Conservation (phyloP, 2,329 filamentous ascomycete genomes). For the Aspergillus pseudoviridinutans region DNA sequence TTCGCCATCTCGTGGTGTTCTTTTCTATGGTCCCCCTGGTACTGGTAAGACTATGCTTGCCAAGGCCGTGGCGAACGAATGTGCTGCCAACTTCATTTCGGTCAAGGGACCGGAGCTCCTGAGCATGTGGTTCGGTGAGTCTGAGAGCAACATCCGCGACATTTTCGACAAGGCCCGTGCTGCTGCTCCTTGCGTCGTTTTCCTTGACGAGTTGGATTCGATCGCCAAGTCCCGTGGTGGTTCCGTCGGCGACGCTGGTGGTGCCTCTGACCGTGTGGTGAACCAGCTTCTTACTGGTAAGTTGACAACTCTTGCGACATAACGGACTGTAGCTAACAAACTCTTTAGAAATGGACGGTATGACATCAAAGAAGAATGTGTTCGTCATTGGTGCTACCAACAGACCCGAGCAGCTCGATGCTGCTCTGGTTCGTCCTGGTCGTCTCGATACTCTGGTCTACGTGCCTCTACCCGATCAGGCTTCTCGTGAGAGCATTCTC, state of each 20-base stretch:
- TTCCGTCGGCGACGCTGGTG: slow-evolving; percentile 90
- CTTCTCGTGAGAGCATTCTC: slow-evolving; percentile 83
- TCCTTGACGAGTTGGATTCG: slow-evolving; percentile 97
- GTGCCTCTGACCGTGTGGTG: slow-evolving; percentile 98
- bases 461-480: slow-evolving; percentile 90
- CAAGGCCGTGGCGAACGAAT: slow-evolving; percentile 99
- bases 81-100: slow-evolving; percentile 98
- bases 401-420: slow-evolving; percentile 96
- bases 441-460: slow-evolving; percentile 99
- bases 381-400: slow-evolving; percentile 99
- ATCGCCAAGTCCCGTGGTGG: slow-evolving; percentile 99
- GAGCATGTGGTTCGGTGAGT: slow-evolving; percentile 99
- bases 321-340: slow-evolving; percentile 38
- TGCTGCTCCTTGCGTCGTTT: slow-evolving; percentile 95
- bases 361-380: slow-evolving; percentile 99
- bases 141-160: slow-evolving; percentile 98
- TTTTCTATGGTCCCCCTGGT: slow-evolving; percentile 98
- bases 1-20: slow-evolving; percentile 93
- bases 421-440: slow-evolving; percentile 93
- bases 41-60: slow-evolving; percentile 99
- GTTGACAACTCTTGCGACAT: slow-evolving; percentile 27
- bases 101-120: slow-evolving; percentile 97
- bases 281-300: slow-evolving; percentile 97
- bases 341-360: slow-evolving; percentile 86
- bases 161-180: slow-evolving; percentile 99